Base-by-base conservation (phyloP, 2,329 filamentous ascomycete species). In the Lachnellula arida region DNA sequence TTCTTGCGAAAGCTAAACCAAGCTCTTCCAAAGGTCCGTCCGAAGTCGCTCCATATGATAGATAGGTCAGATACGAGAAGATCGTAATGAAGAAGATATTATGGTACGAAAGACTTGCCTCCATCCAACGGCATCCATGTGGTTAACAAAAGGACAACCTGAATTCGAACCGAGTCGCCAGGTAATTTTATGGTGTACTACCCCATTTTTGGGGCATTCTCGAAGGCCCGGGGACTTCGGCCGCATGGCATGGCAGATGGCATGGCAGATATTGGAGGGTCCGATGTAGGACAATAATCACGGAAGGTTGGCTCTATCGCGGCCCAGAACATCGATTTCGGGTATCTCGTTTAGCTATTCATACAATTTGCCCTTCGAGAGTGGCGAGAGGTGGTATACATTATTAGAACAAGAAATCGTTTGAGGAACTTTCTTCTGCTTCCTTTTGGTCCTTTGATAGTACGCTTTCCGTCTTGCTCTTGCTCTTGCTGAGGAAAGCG, bases 401-500 rank as follows among this genome's bases (percentile, higher is more conserved):
- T 42, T 44, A 43, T 32, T 32, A 32, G 8, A 32, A 32, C 28
- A 49, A 49, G 53, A 34, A 53, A 14, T 46, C 15, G 15, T 44
- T 25, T 28, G 22, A 34, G 19, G 17, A 34, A 40, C 37, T n/a
- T 15, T 28, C 23, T 47, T n/a, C 15, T 51, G 39, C 8, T 5
- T 34, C 12, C 12, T 54, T 34, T 11, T 34, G 32, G 25, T 4
- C 37, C 23, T n/a, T 17, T 51, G 19, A 25, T 51, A 52, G 25
- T n/a, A 11, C 35, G 28, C 17, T 19, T 49, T 23, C 47, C 14
- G 46, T 19, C 19, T 19, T 19, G 19, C 19, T 32, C 25, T 54
- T 37, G 8, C 51, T 46, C 43, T 50, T 57, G 15, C 56, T 79
- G 65, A 89, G 69, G 67, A 94, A 90, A 0, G 86, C 77, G 60